A percentile compares a stretch with the other conserved stretches of the same genome.
phyloP scores from a whole-genome alignment of 2,329 filamentous ascomycete species.

The Periglandula ipomoeae region DNA sequence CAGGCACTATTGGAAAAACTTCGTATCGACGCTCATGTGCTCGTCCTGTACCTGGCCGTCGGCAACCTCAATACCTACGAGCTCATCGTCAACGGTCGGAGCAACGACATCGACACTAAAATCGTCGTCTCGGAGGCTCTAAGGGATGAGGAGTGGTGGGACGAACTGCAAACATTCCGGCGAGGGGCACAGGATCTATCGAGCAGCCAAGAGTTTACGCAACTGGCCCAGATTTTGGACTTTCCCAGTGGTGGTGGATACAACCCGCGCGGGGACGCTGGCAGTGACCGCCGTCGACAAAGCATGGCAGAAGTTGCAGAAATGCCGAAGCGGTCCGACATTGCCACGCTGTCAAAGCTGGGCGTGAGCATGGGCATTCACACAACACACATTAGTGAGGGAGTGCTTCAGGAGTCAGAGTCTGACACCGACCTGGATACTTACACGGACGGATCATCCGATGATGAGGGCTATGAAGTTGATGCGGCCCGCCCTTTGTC shows the following conservation, averaged over 20 bases:
- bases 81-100: constrained; percentile 64
- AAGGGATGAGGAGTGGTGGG: constrained; percentile 73
- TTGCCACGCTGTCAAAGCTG: constrained; percentile 41
- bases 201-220: constrained; percentile 32
- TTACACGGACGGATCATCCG: constrained; percentile 22
- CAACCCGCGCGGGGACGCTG: constrained; percentile 29
- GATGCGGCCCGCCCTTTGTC: constrained; percentile 17
- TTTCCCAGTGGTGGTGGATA: constrained; percentile 33
- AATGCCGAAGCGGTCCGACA: constrained; percentile 51
- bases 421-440: constrained; percentile 22
- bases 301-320: constrained; percentile 52
- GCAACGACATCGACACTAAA: constrained; percentile 44
- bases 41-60: constrained; percentile 74
- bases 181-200: constrained; percentile 29
- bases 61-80: constrained; percentile 67
- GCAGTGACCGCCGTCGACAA: constrained; percentile 24
- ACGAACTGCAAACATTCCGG: constrained; percentile 54
- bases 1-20: constrained; percentile 69
- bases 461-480: constrained; percentile 20
- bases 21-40: constrained; percentile 68
- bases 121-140: constrained; percentile 57
- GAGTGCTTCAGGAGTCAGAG: constrained; percentile 40
- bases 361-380: constrained; percentile 65
- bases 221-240: constrained; percentile 35
- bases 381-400: constrained; percentile 60